A percentile compares a stretch with the other conserved stretches of the same genome.
These are phyloP conservation scores for Gastrolobium bilobum DNA, from an alignment of 306 rosid genomes.

Conservation along the genomic window DNA sequence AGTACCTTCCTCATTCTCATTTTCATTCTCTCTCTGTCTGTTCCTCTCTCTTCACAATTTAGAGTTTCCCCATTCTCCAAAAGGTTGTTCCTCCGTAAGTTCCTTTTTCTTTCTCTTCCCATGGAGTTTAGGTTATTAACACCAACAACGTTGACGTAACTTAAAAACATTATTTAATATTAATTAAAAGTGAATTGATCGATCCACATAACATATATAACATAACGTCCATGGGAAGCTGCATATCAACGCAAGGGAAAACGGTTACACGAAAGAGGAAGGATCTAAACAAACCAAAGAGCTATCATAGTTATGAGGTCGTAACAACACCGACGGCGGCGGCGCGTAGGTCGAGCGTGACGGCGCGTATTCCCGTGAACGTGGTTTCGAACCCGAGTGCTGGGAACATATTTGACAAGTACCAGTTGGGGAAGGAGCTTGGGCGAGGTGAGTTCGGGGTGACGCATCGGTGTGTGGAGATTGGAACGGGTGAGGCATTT, in stretches of 20 bases:
- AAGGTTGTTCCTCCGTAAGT: neutral
- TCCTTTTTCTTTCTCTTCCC: slow-evolving; percentile 51
- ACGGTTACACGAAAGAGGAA: slow-evolving; percentile 43
- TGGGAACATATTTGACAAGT: slow-evolving; percentile 60
- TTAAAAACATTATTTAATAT: neutral
- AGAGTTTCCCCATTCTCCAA: slow-evolving; percentile 34
- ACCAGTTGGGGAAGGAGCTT: slow-evolving; percentile 71
- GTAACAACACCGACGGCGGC: neutral
- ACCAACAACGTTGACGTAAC: neutral
- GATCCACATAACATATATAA: too few species aligned
- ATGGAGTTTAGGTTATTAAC: slow-evolving; percentile 53
- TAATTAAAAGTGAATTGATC: neutral
- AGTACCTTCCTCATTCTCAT: slow-evolving; percentile 31
- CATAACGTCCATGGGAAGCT: slow-evolving; percentile 82
- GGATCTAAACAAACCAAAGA: slow-evolving; percentile 23
- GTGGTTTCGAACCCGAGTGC: slow-evolving; percentile 63
- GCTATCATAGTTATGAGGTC: neutral
- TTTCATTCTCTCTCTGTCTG: neutral
- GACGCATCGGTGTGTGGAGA: slow-evolving; percentile 63
- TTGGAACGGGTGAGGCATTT: slow-evolving; percentile 53
- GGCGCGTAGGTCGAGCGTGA: slow-evolving; percentile 40
- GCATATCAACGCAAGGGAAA: slow-evolving; percentile 68
- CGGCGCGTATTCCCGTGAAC: slow-evolving; percentile 13
- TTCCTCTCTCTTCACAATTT: slow-evolving; percentile 14
- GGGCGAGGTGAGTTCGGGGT: slow-evolving; percentile 95